Evolutionary conservation across 2,329 filamentous ascomycete genomes (phyloP).

Genomic region (Aureobasidium leucospermi): DNA sequence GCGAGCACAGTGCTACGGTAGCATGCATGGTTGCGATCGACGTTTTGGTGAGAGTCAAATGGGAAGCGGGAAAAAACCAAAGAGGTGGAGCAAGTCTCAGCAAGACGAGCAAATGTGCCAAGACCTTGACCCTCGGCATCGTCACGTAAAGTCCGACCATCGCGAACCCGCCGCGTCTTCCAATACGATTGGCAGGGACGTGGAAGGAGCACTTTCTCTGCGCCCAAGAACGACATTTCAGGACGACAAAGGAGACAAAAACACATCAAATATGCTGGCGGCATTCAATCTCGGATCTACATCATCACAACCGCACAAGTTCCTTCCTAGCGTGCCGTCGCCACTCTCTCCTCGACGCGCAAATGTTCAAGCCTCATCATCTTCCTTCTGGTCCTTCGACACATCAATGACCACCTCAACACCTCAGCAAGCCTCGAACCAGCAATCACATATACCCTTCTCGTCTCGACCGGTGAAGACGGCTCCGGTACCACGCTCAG

Average conservation of each 20-base stretch:
- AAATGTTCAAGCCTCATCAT: slow-evolving; percentile 27
- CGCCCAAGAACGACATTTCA: not conserved
- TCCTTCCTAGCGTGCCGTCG: slow-evolving; percentile 30
- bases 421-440: not conserved
- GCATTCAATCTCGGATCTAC: not conserved
- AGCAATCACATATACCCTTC: slow-evolving; percentile 28
- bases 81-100: not conserved
- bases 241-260: not conserved
- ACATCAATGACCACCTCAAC: slow-evolving; percentile 4
- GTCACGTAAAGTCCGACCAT: not conserved
- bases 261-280: not conserved
- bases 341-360: slow-evolving; percentile 38
- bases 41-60: not conserved
- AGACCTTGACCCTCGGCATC: slow-evolving; percentile 5
- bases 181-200: not conserved
- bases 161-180: slow-evolving; percentile 1
- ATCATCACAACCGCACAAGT: slow-evolving; percentile 16
- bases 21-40: slow-evolving; percentile 3
- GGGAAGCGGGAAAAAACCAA: not conserved
- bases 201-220: not conserved
- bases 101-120: not conserved
- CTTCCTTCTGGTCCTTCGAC: slow-evolving; percentile 14
- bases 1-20: not conserved
- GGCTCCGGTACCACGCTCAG: slow-evolving; percentile 54
- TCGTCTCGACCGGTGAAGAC: slow-evolving; percentile 50